Conservation (phyloP, 768 basidiomycete genomes). For the Tulasnella sp. region DNA sequence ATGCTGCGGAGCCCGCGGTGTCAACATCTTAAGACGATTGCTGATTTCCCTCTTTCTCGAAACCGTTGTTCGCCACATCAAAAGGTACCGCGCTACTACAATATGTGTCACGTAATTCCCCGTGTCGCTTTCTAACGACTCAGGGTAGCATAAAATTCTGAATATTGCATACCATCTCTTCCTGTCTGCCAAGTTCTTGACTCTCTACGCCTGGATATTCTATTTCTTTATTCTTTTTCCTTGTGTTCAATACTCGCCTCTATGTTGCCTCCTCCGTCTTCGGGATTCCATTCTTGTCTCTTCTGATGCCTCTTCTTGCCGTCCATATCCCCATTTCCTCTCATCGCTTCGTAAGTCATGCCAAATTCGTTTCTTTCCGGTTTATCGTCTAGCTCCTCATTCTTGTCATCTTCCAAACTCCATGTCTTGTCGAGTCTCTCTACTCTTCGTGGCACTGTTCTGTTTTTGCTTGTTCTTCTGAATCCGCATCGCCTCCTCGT, state of each 20-base stretch:
- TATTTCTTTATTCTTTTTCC: neutral
- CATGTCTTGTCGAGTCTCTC: neutral
- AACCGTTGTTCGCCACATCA: neutral
- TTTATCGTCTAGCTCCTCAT: neutral
- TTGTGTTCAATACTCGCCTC: neutral
- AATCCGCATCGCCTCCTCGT: neutral
- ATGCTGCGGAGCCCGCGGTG: neutral
- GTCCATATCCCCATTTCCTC: neutral
- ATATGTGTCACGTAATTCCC: neutral
- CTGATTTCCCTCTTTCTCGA: neutral
- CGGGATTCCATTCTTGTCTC: constrained; percentile 7
- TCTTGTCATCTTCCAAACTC: neutral
- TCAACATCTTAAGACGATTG: neutral
- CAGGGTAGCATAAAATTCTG: constrained; percentile 1
- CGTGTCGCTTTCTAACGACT: neutral
- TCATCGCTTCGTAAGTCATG: constrained; percentile 4
- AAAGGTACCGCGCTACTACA: constrained; percentile 1
- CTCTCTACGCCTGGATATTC: neutral
- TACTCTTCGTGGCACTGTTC: neutral
- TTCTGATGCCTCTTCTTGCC: neutral
- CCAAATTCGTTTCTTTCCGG: neutral
- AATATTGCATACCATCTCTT: constrained; percentile 3
- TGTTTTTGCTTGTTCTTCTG: neutral
- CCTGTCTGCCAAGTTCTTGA: neutral
- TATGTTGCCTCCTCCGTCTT: neutral